These are phyloP conservation scores for Scenedesmus sp. DNA, from an alignment of 163 green algal genomes.

Conservation along the genomic window DNA sequence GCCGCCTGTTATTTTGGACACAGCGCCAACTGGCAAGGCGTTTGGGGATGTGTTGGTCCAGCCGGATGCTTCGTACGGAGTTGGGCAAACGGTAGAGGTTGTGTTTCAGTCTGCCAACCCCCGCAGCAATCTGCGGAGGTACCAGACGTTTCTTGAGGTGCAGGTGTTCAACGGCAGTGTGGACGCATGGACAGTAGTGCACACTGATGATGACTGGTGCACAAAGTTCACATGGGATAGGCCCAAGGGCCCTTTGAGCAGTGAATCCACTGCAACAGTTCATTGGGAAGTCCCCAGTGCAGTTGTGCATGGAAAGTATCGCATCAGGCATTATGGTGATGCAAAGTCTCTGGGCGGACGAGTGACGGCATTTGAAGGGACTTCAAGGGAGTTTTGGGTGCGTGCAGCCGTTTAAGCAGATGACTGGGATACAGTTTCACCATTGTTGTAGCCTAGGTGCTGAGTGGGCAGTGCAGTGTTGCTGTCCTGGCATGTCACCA, in stretches of 20 bases:
- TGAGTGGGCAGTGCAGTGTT: no score
- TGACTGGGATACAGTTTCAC: background rate
- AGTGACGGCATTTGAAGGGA: slow-evolving; percentile 69
- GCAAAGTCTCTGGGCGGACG: slow-evolving; percentile 73
- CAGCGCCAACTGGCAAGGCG: slow-evolving; percentile 53
- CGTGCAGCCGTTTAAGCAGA: background rate
- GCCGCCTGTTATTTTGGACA: slow-evolving; percentile 81
- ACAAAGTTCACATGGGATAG: slow-evolving; percentile 79
- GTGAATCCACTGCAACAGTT: slow-evolving; percentile 76
- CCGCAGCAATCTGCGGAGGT: slow-evolving; percentile 81
- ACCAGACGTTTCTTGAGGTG: slow-evolving; percentile 83
- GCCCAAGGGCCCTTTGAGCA: slow-evolving; percentile 58
- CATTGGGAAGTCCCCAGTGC: slow-evolving; percentile 76
- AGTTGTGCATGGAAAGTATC: slow-evolving; percentile 71
- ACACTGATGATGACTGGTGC: slow-evolving; percentile 78
- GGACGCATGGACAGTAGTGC: slow-evolving; percentile 70
- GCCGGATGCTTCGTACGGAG: slow-evolving; percentile 55
- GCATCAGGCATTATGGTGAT: slow-evolving; percentile 82
- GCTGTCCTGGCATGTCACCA: no score
- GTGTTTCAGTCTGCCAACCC: slow-evolving; percentile 77
- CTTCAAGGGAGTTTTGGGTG: slow-evolving; percentile 52
- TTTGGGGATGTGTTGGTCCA: slow-evolving; percentile 79
- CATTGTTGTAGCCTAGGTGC: no score
- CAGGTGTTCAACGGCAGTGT: background rate
- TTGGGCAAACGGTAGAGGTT: slow-evolving; percentile 66